Conservation (phyloP, 106 monocot genomes). For the Xerophyta viscosa region DNA sequence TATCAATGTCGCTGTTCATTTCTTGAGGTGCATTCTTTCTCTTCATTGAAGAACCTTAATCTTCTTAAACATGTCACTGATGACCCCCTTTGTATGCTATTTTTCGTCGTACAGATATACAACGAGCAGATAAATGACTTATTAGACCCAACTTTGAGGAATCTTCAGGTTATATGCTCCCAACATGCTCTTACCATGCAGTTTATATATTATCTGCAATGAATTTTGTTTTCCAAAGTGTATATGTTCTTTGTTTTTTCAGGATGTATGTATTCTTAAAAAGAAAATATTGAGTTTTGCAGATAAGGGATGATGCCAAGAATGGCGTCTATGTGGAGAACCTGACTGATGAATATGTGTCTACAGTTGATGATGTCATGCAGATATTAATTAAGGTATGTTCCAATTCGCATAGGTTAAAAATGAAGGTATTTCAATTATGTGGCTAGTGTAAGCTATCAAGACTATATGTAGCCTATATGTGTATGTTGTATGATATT, state of each 20-base stretch:
- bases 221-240: too few species aligned
- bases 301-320: slow-evolving; percentile 67
- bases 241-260: too few species aligned
- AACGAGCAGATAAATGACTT: slow-evolving; percentile 80
- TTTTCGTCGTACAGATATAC: slow-evolving; percentile 50
- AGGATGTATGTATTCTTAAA: background rate
- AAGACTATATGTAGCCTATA: too few species aligned
- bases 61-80: background rate
- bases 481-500: too few species aligned
- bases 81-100: background rate
- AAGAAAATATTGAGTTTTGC: background rate
- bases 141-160: slow-evolving; percentile 70
- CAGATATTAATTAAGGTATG: slow-evolving; percentile 77
- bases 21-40: slow-evolving; percentile 54
- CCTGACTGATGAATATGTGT: slow-evolving; percentile 79
- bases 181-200: too few species aligned
- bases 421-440: too few species aligned
- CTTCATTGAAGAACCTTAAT: background rate
- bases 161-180: slow-evolving; percentile 49
- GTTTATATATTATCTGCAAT: too few species aligned
- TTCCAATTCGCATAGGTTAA: too few species aligned
- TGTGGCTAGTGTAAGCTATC: too few species aligned
- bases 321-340: slow-evolving; percentile 82
- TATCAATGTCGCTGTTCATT: slow-evolving; percentile 88
- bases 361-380: slow-evolving; percentile 58